Conservation (phyloP, 2,329 filamentous ascomycete genomes). For the Fusarium keratoplasticum region DNA sequence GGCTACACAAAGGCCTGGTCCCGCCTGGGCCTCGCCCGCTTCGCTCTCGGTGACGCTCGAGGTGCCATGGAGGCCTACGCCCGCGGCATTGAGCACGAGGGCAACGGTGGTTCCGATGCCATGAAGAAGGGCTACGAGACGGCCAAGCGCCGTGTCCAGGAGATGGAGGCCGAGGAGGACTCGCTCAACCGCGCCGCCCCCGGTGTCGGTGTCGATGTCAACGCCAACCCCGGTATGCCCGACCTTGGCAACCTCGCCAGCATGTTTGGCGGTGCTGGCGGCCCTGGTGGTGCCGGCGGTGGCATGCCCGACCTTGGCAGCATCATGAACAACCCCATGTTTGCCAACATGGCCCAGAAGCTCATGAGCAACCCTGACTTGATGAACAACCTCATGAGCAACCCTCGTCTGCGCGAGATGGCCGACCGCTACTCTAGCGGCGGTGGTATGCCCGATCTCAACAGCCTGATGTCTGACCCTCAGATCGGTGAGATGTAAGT, state of each 20-base stretch:
- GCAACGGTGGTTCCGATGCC: constrained; percentile 91
- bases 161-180: constrained; percentile 69
- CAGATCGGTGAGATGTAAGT: constrained; percentile 93
- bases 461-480: constrained; percentile 89
- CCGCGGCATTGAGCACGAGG: constrained; percentile 92
- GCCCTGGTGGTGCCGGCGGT: constrained; percentile 68
- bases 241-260: constrained; percentile 77
- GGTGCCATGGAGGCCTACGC: constrained; percentile 95
- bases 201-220: constrained; percentile 63
- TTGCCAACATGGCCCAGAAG: constrained; percentile 95
- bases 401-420: constrained; percentile 90
- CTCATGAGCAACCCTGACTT: constrained; percentile 96
- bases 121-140: constrained; percentile 99
- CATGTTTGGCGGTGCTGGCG: constrained; percentile 75
- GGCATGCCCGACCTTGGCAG: constrained; percentile 89
- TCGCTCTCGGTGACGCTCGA: constrained; percentile 89
- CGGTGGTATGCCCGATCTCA: constrained; percentile 90
- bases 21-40: constrained; percentile 88
- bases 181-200: constrained; percentile 59
- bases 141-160: constrained; percentile 86
- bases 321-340: constrained; percentile 99
- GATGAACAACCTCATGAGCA: constrained; percentile 93
- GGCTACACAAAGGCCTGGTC: constrained; percentile 98
- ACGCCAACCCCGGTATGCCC: constrained; percentile 66
- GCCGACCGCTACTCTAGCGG: constrained; percentile 80